These are phyloP conservation scores for Sisymbrium altissimum DNA, from an alignment of 345 rosid genomes.

Conservation along the genomic window DNA sequence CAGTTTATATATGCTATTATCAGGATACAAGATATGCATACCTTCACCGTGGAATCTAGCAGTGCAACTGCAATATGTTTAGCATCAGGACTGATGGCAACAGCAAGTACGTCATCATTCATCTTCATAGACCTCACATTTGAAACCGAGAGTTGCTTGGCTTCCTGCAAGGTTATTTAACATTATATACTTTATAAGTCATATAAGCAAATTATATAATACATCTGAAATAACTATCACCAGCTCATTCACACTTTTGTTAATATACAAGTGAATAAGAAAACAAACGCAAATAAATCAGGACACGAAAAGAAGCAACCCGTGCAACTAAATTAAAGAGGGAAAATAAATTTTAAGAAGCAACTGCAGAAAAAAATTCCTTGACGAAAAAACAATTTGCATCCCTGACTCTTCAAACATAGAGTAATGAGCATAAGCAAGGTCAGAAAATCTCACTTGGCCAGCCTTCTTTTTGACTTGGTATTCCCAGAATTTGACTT, in stretches of 20 bases:
- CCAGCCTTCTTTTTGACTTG: conserved; percentile 59
- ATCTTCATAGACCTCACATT: conserved; percentile 78
- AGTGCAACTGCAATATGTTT: conserved; percentile 91
- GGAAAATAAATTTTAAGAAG: neutral
- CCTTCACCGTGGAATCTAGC: conserved; percentile 95
- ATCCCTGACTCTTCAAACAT: neutral
- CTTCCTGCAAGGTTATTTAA: conserved; percentile 44
- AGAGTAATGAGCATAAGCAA: conserved; percentile 2
- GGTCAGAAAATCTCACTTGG: conserved; percentile 46
- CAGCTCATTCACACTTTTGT: neutral
- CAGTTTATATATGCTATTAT: neutral
- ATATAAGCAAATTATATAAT: neutral
- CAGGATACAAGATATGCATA: conserved; percentile 23
- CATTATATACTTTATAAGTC: neutral
- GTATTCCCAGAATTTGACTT: conserved; percentile 92
- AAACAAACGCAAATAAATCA: neutral
- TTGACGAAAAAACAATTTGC: neutral
- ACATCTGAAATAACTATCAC: neutral
- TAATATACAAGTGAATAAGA: neutral
- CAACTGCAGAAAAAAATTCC: neutral
- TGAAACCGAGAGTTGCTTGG: conserved; percentile 59
- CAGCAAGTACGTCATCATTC: conserved; percentile 89
- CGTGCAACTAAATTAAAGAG: neutral
- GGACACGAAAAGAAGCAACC: neutral
- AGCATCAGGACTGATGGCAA: conserved; percentile 86